Conservation (phyloP, 139 green algal genomes). For the Eudorina sp. region DNA sequence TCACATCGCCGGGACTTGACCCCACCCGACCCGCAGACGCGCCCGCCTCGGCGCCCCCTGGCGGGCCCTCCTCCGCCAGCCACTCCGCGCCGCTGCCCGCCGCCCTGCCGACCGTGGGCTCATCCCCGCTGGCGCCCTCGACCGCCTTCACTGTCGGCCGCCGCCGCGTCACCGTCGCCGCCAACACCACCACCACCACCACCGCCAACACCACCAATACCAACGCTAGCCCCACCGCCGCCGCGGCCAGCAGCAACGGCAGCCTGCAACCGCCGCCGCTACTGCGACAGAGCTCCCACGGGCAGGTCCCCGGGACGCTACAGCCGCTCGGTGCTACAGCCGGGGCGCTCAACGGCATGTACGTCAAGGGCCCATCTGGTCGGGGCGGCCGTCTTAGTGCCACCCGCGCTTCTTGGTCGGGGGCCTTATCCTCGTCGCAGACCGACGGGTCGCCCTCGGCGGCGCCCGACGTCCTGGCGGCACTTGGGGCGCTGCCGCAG, state of each 20-base stretch:
- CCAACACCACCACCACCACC: not conserved
- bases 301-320: not conserved
- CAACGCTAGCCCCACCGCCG: not conserved
- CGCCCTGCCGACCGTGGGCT: not conserved
- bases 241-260: not conserved
- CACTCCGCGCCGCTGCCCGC: not conserved
- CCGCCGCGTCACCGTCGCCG: not conserved
- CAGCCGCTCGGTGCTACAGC: conserved; percentile 5
- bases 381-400: not conserved
- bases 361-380: not conserved
- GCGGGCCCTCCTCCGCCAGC: not conserved
- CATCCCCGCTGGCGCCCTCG: no score
- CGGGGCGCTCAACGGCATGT: not conserved
- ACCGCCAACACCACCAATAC: no score
- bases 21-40: not conserved
- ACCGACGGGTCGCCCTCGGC: no score
- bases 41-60: not conserved
- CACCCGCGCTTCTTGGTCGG: conserved; percentile 26
- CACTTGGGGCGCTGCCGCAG: not conserved
- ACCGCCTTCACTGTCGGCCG: not conserved
- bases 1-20: no score
- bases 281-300: not conserved
- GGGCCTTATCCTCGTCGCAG: not conserved
- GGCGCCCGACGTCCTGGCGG: not conserved
- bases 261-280: not conserved